Evolutionary conservation across 306 rosid genomes (phyloP).

Genomic region (Hylodesmum podocarpum): DNA sequence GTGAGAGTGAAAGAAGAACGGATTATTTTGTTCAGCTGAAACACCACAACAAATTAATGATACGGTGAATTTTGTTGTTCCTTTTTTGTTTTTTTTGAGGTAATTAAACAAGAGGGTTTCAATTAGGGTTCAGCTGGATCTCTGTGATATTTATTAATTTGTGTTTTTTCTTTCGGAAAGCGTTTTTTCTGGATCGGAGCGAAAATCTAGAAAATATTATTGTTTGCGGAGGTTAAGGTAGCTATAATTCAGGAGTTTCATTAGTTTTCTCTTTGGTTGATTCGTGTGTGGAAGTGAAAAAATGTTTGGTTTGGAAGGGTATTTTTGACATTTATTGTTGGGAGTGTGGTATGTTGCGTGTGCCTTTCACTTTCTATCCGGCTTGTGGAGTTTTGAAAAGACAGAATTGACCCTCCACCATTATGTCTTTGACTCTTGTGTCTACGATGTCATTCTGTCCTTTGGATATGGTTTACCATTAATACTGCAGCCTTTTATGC

Average conservation of each 20-base stretch:
- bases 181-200: slow-evolving; percentile 10
- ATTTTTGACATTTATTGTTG: slow-evolving; percentile 51
- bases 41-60: neutral
- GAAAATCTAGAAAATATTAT: slow-evolving; percentile 5
- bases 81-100: neutral
- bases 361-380: slow-evolving; percentile 20
- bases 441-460: neutral
- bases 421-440: slow-evolving; percentile 6
- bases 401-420: slow-evolving; percentile 47
- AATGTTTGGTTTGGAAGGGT: slow-evolving; percentile 39
- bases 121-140: slow-evolving; percentile 33
- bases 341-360: slow-evolving; percentile 11
- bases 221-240: slow-evolving; percentile 21
- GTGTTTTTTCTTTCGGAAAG: neutral
- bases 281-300: slow-evolving; percentile 23
- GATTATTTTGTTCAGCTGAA: neutral
- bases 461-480: slow-evolving; percentile 19
- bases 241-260: slow-evolving; percentile 35
- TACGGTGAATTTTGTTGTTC: neutral
- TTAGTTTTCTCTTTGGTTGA: slow-evolving; percentile 16
- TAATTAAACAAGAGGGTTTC: slow-evolving; percentile 11
- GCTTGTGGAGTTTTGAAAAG: slow-evolving; percentile 33
- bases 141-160: slow-evolving; percentile 15
- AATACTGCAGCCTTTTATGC: neutral
- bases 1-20: neutral